These are phyloP conservation scores for Chrysosphaeria jannelii DNA, from an alignment of 2,329 filamentous ascomycete species.

Conservation along the genomic window DNA sequence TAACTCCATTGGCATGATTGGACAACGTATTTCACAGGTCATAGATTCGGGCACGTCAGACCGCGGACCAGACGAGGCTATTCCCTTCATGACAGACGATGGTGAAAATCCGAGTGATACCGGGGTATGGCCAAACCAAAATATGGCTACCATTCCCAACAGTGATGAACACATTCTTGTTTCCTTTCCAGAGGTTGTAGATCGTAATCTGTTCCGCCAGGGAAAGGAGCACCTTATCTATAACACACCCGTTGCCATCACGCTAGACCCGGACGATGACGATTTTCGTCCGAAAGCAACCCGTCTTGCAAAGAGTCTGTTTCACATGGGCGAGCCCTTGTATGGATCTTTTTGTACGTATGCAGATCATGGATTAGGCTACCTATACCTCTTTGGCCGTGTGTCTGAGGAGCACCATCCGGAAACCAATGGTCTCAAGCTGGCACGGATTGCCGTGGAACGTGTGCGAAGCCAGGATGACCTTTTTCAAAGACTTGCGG, in stretches of 20 bases:
- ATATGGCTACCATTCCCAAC: slow-evolving; percentile 2
- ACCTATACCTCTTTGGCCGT: slow-evolving; percentile 5
- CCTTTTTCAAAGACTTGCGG: too few relatives aligned
- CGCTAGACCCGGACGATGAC: slow-evolving; percentile 1
- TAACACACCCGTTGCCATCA: slow-evolving; percentile 4
- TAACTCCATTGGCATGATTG: slow-evolving; percentile 4
- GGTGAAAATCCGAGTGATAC: slow-evolving; percentile 1
- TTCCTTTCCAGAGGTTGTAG: slow-evolving; percentile 4
- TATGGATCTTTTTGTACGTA: slow-evolving; percentile 4
- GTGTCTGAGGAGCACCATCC: slow-evolving; percentile 2
- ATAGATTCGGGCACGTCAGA: slow-evolving; percentile 2
- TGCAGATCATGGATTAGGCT: slow-evolving; percentile 1
- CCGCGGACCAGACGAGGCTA: slow-evolving; percentile 1
- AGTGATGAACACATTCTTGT: slow-evolving; percentile 1
- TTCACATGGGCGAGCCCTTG: slow-evolving; percentile 2
- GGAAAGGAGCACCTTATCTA: slow-evolving; percentile 3
- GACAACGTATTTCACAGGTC: slow-evolving; percentile 1
- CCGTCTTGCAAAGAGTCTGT: slow-evolving; percentile 2
- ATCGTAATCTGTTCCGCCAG: slow-evolving; percentile 3
- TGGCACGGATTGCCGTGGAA: slow-evolving; percentile 4
- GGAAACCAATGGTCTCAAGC: slow-evolving; percentile 5
- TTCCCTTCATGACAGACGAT: slow-evolving; percentile 2
- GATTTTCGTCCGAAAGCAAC: slow-evolving; percentile 1
- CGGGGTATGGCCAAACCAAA: slow-evolving; percentile 4
- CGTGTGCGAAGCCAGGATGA: too few relatives aligned